Conservation (phyloP, 352 stramenopile species). For the Phytophthora ohioensis region DNA sequence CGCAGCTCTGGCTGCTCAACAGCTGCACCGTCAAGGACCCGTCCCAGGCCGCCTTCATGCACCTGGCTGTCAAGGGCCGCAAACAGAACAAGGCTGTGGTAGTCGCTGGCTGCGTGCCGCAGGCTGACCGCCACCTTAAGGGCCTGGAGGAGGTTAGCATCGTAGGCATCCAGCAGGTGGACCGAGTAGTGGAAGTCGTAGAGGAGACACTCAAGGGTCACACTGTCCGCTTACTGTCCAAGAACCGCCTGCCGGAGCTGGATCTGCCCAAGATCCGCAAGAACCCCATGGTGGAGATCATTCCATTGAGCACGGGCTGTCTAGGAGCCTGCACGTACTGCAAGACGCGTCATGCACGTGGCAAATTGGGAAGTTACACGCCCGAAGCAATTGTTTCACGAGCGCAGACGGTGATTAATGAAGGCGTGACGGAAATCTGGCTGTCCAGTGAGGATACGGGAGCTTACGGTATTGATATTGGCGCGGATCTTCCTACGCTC, state of each 20-base stretch:
- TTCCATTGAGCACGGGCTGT: constrained; percentile 92
- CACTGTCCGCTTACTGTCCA: constrained; percentile 84
- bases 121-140: constrained; percentile 88
- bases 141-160: constrained; percentile 88
- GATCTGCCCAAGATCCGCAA: constrained; percentile 94
- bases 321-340: constrained; percentile 94
- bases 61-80: constrained; percentile 87
- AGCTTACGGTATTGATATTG: constrained; percentile 92
- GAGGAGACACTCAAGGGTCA: constrained; percentile 93
- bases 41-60: constrained; percentile 91
- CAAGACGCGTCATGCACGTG: constrained; percentile 93
- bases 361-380: constrained; percentile 91
- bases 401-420: constrained; percentile 67
- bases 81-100: constrained; percentile 87
- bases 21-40: constrained; percentile 96
- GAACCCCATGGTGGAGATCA: constrained; percentile 94
- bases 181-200: constrained; percentile 92
- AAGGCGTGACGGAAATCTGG: constrained; percentile 93
- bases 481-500: constrained; percentile 77
- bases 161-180: constrained; percentile 92
- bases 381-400: constrained; percentile 80
- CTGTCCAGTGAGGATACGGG: constrained; percentile 93
- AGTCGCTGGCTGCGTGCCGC: constrained; percentile 92
- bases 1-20: constrained; percentile 92
- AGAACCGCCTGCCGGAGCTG: constrained; percentile 84